phyloP scores from a whole-genome alignment of 1,139 yeast genomes.

The Geotrichum europaeum region DNA sequence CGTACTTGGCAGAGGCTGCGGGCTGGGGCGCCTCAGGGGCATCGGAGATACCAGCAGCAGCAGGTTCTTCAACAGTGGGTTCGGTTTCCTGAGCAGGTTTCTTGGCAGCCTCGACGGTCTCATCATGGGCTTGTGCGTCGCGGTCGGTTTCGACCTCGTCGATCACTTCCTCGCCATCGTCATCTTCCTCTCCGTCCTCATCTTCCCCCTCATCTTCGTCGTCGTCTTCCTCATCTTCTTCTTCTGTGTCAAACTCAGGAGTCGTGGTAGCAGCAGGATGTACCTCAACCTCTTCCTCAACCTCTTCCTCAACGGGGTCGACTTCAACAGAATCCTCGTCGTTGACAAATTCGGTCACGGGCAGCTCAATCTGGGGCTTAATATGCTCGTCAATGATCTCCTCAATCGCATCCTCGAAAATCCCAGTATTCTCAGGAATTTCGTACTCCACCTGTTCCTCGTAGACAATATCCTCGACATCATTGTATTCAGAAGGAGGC shows the following conservation, averaged over 20 bases:
- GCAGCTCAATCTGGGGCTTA: slow-evolving; percentile 8
- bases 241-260: slow-evolving; percentile 3
- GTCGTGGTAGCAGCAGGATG: slow-evolving; percentile 18
- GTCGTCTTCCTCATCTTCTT: slow-evolving; percentile 5
- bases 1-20: slow-evolving; percentile 20
- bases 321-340: slow-evolving; percentile 13
- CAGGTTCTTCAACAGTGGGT: slow-evolving; percentile 9
- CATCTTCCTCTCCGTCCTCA: slow-evolving; percentile 9
- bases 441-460: neutral
- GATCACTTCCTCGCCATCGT: slow-evolving; percentile 1
- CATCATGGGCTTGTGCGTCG: slow-evolving; percentile 8
- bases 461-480: neutral
- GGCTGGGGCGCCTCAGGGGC: slow-evolving; percentile 9
- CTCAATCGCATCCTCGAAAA: slow-evolving; percentile 11
- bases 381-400: slow-evolving; percentile 1
- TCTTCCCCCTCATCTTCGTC: slow-evolving; percentile 8
- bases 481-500: neutral
- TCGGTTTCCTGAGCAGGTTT: slow-evolving; percentile 7
- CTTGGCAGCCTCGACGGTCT: neutral
- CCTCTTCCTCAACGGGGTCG: slow-evolving; percentile 22
- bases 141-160: slow-evolving; percentile 5
- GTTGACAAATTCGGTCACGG: slow-evolving; percentile 12
- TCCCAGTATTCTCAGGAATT: neutral
- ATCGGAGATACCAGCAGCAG: slow-evolving; percentile 8
- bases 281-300: slow-evolving; percentile 29